Base-by-base conservation (phyloP, 2,329 filamentous ascomycete genomes). In the Elsinoe arachidis region DNA sequence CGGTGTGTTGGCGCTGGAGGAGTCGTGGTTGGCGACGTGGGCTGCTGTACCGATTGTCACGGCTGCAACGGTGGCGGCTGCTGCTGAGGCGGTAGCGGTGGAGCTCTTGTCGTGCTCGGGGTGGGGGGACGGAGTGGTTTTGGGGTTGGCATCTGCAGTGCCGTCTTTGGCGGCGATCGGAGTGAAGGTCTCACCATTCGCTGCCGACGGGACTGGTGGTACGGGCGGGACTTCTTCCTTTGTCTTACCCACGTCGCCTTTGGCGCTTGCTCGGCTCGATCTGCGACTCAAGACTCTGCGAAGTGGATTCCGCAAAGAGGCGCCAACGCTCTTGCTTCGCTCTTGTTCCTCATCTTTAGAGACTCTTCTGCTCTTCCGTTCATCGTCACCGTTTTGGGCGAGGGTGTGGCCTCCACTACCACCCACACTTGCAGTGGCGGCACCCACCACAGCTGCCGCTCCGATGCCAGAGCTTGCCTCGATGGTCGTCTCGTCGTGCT, bases 401-500 rank as follows among this genome's bases (percentile, higher is more conserved):
- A 44, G 11, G 14, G 34, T 41, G 21, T 55, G 37, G 5, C 39
- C 57, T 14, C 21, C 38, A 49, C 46, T 55, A 51, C 21, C 34
- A 11, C 41, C 33, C 38, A 49, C 57, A 39, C 53, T 58, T 10
- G 15, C 44, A 9, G 21, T 47, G 19, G 52, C 37, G 26, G 51
- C 55, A 34, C 56, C 58, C 30, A 64, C 46, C 3, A 52, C 47
- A 2, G 49, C 58, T 30, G 26, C 46, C 2, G 46, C 46, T 9
- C 12, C 46, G 7, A 51, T 26, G 15, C 30, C 37, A 35, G 37
- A 19, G 2, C 23, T 43, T n/a, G 38, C 39, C 47, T 77, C 74
- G n/a, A 95, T 78, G 0, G 87, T 87, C 61, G 78, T 78, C 69
- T 92, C 81, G 67, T 97, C 93, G 67, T 96, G 90, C 68, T 88